phyloP scores from a whole-genome alignment of 2,329 filamentous ascomycete species.

The Exophiala calicioides region DNA sequence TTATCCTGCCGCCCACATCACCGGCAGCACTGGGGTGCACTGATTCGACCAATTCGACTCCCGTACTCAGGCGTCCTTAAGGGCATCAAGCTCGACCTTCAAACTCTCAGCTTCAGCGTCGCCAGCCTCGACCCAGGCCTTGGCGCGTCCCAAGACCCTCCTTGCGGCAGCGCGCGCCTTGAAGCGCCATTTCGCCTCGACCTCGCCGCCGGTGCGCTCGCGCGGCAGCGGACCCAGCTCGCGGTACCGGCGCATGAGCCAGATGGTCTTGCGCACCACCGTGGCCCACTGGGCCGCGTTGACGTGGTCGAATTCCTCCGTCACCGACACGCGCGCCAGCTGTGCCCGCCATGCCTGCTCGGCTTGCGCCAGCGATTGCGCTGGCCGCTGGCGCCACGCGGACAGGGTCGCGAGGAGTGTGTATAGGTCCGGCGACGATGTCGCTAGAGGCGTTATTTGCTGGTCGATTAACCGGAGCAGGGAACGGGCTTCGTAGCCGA shows the following conservation, averaged over 20 bases:
- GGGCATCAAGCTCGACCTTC: conserved; percentile 12
- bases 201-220: conserved; percentile 56
- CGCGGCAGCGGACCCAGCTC: conserved; percentile 62
- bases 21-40: too few relatives aligned
- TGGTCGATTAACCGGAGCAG: conserved; percentile 74
- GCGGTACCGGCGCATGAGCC: conserved; percentile 80
- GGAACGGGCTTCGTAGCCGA: conserved; percentile 46
- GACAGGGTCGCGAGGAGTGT: conserved; percentile 69
- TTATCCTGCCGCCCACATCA: too few relatives aligned
- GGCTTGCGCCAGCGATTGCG: conserved; percentile 74
- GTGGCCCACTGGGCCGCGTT: conserved; percentile 67
- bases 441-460: conserved; percentile 79
- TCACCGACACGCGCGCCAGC: conserved; percentile 1
- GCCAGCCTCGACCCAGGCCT: conserved; percentile 72
- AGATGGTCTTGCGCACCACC: conserved; percentile 76
- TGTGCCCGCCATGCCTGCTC: conserved; percentile 84
- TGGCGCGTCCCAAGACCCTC: conserved; percentile 79
- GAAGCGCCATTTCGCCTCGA: conserved; percentile 81
- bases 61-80: too few relatives aligned
- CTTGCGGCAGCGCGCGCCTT: conserved; percentile 84
- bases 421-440: conserved; percentile 75
- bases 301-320: conserved; percentile 34
- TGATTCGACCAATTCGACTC: too few relatives aligned
- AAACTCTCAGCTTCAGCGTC: conserved; percentile 39
- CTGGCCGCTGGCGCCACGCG: conserved; percentile 70